Evolutionary conservation across 192 early-diverging fungal species (phyloP).

Genomic region (Endogone sp.): DNA sequence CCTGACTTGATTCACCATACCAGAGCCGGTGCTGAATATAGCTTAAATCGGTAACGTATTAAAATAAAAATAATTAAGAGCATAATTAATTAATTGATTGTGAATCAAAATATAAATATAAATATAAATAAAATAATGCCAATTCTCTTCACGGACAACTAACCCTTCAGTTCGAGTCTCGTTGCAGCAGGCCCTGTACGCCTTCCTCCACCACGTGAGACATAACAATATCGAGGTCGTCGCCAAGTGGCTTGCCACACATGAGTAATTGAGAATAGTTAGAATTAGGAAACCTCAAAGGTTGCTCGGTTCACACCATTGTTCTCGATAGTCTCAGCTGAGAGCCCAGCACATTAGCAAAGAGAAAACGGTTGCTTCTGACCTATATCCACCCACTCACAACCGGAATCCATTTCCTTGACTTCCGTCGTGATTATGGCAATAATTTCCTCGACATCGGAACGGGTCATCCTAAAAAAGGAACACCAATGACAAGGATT

Average conservation of each 20-base stretch:
- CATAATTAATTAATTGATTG: too few species aligned
- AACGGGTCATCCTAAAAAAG: constrained; percentile 21
- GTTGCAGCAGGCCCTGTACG: constrained; percentile 5
- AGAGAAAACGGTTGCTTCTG: neutral
- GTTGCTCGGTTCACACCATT: too few species aligned
- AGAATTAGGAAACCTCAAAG: too few species aligned
- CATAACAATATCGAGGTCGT: constrained; percentile 28
- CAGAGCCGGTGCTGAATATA: constrained; percentile 10
- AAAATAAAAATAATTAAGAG: too few species aligned
- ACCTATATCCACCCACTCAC: constrained; percentile 22
- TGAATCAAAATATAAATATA: too few species aligned
- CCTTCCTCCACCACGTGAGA: constrained; percentile 15
- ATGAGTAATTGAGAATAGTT: constrained; percentile 4
- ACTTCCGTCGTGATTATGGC: constrained; percentile 22
- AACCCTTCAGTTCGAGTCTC: constrained; percentile 9
- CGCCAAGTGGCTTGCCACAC: constrained; percentile 27
- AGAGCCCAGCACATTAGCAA: too few species aligned
- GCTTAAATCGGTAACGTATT: too few species aligned
- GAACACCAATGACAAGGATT: too few species aligned
- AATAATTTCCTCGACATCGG: constrained; percentile 29
- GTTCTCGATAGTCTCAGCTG: too few species aligned
- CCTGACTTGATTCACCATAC: constrained; percentile 4
- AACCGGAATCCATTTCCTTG: constrained; percentile 4
- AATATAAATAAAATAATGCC: too few species aligned
- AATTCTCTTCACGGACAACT: too few species aligned